Percentiles rank a stretch among this genome's conserved stretches.
These are phyloP conservation scores for Cerrena zonata DNA, from an alignment of 1,284 basidiomycete genomes.

Conservation along the genomic window DNA sequence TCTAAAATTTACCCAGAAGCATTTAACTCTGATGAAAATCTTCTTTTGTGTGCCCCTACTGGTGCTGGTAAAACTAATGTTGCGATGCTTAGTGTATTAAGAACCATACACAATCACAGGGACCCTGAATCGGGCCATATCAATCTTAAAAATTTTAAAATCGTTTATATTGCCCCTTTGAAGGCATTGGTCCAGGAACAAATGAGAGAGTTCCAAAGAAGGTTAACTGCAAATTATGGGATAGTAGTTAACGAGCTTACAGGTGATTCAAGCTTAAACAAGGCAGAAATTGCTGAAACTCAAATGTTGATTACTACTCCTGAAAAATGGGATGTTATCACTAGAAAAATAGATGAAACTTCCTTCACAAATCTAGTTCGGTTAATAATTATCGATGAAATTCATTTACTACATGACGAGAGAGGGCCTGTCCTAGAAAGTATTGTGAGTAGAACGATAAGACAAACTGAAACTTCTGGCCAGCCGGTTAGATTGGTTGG, in stretches of 20 bases:
- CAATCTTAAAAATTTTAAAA: slow-evolving; percentile 90
- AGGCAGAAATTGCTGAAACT: slow-evolving; percentile 93
- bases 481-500: slow-evolving; percentile 93
- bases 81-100: slow-evolving; percentile 89
- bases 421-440: slow-evolving; percentile 96
- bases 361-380: slow-evolving; percentile 96
- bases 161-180: slow-evolving; percentile 98
- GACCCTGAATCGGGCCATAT: slow-evolving; percentile 78
- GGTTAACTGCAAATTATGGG: slow-evolving; percentile 76
- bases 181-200: slow-evolving; percentile 97
- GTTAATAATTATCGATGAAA: slow-evolving; percentile 97
- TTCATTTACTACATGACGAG: slow-evolving; percentile 95
- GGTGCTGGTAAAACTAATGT: slow-evolving; percentile 99
- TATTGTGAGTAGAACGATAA: slow-evolving; percentile 86
- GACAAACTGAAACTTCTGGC: slow-evolving; percentile 89
- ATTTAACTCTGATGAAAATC: slow-evolving; percentile 90
- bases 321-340: slow-evolving; percentile 99
- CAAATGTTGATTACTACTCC: slow-evolving; percentile 99
- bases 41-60: slow-evolving; percentile 95
- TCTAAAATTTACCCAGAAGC: slow-evolving; percentile 89
- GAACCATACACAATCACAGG: slow-evolving; percentile 80
- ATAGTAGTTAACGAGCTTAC: slow-evolving; percentile 93
- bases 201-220: slow-evolving; percentile 87
- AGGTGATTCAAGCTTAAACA: slow-evolving; percentile 96
- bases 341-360: slow-evolving; percentile 96